Conservation (phyloP, 305 asterid genomes). For the Fraxinus dipetala region DNA sequence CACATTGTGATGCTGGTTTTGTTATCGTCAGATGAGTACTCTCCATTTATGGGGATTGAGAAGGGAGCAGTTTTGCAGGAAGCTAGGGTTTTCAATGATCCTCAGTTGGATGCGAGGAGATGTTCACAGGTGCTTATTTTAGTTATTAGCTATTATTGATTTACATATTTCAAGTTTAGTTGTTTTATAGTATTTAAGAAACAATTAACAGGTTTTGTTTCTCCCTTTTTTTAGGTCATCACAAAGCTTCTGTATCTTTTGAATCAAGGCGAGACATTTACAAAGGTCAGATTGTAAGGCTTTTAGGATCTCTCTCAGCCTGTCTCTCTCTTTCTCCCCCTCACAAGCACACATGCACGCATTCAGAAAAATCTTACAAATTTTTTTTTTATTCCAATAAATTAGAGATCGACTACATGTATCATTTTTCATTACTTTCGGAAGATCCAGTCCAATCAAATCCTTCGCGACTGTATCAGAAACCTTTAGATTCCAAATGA, state of each 20-base stretch:
- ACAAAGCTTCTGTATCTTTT: constrained; percentile 95
- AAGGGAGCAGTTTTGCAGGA: constrained; percentile 94
- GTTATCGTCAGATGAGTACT: constrained; percentile 58
- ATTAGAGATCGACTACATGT: neutral
- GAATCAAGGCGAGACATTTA: constrained; percentile 91
- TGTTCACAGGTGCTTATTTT: constrained; percentile 65
- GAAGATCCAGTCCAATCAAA: neutral
- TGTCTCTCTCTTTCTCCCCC: neutral
- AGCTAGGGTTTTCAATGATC: constrained; percentile 91
- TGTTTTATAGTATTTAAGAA: neutral
- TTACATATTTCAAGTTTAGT: neutral
- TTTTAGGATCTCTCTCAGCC: constrained; percentile 1
- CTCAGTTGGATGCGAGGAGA: constrained; percentile 87
- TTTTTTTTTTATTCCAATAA: neutral
- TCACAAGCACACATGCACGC: neutral
- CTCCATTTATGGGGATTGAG: constrained; percentile 89
- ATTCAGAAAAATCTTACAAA: neutral
- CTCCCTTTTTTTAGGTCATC: constrained; percentile 59
- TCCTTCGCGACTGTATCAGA: neutral
- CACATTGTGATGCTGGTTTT: constrained; percentile 10
- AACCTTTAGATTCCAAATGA: neutral
- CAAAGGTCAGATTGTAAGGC: constrained; percentile 55
- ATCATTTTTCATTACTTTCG: neutral
- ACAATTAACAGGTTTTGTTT: constrained; percentile 16
- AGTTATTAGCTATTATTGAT: neutral